Base-by-base conservation (phyloP, 108 stramenopile species). In the Aurantiochytrium sp. region DNA sequence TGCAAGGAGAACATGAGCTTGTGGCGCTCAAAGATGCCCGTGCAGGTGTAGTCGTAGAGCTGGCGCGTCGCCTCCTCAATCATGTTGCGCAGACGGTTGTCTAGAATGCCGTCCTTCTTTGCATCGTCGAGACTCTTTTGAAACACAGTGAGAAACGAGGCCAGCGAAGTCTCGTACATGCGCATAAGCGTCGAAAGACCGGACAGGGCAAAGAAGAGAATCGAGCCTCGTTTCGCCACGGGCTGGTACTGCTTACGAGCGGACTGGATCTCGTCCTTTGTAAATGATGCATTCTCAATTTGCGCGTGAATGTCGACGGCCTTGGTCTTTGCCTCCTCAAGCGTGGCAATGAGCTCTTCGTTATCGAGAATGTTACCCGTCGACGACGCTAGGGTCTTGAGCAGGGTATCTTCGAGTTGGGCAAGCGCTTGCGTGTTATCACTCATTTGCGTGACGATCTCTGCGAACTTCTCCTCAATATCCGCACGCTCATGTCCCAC, bases 1-100 rank as follows among this genome's bases (percentile, higher is more conserved):
- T 91, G 92, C 87, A 95, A 94, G 44, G 91, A 87, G 72, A 95
- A 95, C 93, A 95, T 95, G 25, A 95, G 88, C 92, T 95, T 95
- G 90, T 95, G 95, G n/a, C 93, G 89, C 91, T 95, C 95, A 87
- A 95, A 95, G 49, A 95, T 95, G 21, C 95, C 95, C 19, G 94
- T 95, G 83, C 95, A 95, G 8, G 94, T 95, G 89, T 94, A 95
- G 87, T 95, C 95, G 76, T 95, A 95, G 1, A 95, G 90, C 43
- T 93, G 92, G 16, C 92, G 59, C 57, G 92, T 95, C 19, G 93
- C 91, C 16, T 91, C 92, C 12, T 89, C 90, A 21, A 93, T 93
- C 92, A 95, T 91, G 90, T 95, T 94, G 44, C 87, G 59, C 44
- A 95, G 88, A n/a, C 95, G 94, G 23, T 87, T 72, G 57, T 94